Evolutionary conservation across 192 early-diverging fungal species (phyloP).

Genomic region (Geosiphon pyriformis): DNA sequence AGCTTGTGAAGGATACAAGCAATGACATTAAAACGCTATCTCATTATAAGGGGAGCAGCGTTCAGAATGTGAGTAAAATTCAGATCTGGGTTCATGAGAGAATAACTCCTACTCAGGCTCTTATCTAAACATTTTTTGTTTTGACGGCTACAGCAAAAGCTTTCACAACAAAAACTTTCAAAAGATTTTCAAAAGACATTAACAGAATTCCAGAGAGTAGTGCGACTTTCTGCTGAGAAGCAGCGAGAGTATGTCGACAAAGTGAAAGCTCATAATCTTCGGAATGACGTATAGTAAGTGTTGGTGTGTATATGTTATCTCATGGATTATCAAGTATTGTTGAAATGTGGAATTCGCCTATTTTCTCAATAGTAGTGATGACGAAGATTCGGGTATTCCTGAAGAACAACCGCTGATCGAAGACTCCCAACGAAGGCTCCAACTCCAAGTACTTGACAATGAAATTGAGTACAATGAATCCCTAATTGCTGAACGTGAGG

Average conservation of each 20-base stretch:
- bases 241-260: slow-evolving; percentile 80
- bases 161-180: slow-evolving; percentile 88
- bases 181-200: slow-evolving; percentile 93
- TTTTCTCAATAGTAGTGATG: no score
- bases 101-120: slow-evolving; percentile 2
- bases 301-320: no score
- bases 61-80: slow-evolving; percentile 29
- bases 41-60: slow-evolving; percentile 42
- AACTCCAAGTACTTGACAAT: slow-evolving; percentile 75
- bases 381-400: slow-evolving; percentile 39
- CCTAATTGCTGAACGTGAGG: slow-evolving; percentile 89
- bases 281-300: slow-evolving; percentile 39
- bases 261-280: slow-evolving; percentile 47
- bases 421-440: slow-evolving; percentile 49
- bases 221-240: slow-evolving; percentile 76
- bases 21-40: slow-evolving; percentile 71
- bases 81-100: neutral
- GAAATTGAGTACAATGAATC: slow-evolving; percentile 94
- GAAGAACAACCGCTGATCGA: slow-evolving; percentile 59
- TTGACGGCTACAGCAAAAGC: slow-evolving; percentile 62
- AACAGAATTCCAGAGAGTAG: slow-evolving; percentile 81
- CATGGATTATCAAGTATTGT: no score
- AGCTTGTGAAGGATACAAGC: slow-evolving; percentile 73
- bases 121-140: slow-evolving; percentile 3
- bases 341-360: no score